These are phyloP conservation scores for Coprinopsis marcescibilis DNA, from an alignment of 768 basidiomycete species.

Conservation along the genomic window DNA sequence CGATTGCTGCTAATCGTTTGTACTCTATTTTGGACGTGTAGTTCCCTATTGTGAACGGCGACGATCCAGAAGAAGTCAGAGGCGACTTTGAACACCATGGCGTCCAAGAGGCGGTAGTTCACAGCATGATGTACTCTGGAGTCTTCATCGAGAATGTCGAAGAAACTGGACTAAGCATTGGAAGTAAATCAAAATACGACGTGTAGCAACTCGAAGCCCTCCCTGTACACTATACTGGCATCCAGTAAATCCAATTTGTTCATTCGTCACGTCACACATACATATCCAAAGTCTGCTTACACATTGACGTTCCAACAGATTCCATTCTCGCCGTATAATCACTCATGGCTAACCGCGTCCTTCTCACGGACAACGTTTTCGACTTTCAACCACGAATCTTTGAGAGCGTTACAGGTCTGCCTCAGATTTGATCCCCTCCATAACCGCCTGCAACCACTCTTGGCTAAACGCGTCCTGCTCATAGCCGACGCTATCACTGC, in stretches of 20 bases:
- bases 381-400: constrained; percentile 19
- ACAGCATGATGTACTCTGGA: constrained; percentile 53
- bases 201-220: no score
- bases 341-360: neutral
- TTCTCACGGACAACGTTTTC: neutral
- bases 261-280: no score
- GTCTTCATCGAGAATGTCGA: constrained; percentile 45
- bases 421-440: neutral
- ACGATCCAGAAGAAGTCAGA: constrained; percentile 40
- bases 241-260: no score
- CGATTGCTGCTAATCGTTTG: neutral
- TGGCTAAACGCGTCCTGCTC: neutral
- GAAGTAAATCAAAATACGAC: constrained; percentile 7
- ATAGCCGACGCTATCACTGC: neutral
- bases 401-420: constrained; percentile 16
- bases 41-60: constrained; percentile 48
- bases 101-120: constrained; percentile 51
- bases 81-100: constrained; percentile 54
- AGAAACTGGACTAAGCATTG: constrained; percentile 33
- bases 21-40: constrained; percentile 17
- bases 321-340: neutral
- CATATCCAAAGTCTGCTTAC: no score
- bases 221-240: no score
- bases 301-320: no score
- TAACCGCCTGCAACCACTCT: neutral